A percentile compares a stretch with the other conserved stretches of the same genome.
These are phyloP conservation scores for Aureobasidium sp. DNA, from an alignment of 2,329 filamentous ascomycete species.

Conservation along the genomic window DNA sequence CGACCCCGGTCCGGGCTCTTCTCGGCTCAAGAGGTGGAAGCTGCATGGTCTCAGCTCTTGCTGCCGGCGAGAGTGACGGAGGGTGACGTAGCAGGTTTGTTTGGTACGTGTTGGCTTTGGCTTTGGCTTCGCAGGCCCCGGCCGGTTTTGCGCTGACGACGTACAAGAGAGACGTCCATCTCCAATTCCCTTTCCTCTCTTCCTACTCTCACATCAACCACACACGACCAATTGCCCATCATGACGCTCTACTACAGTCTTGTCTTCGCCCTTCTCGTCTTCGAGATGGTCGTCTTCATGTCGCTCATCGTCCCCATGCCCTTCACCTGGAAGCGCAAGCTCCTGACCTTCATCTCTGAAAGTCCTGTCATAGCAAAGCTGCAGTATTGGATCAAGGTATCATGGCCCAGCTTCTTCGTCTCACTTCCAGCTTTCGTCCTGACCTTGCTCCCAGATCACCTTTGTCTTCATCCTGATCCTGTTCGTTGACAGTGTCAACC, in stretches of 20 bases:
- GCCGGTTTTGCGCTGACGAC: neutral
- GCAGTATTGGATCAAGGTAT: slow-evolving; percentile 89
- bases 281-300: slow-evolving; percentile 76
- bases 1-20: neutral
- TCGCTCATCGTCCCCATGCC: slow-evolving; percentile 78
- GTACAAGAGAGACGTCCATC: neutral
- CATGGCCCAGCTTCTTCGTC: neutral
- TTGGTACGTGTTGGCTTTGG: neutral
- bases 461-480: slow-evolving; percentile 99
- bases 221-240: slow-evolving; percentile 27
- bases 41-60: neutral
- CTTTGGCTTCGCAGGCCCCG: neutral
- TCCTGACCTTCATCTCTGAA: slow-evolving; percentile 95
- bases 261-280: slow-evolving; percentile 71
- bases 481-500: slow-evolving; percentile 92
- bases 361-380: slow-evolving; percentile 78
- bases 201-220: neutral
- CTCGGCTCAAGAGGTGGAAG: neutral
- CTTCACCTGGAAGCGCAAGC: slow-evolving; percentile 72
- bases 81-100: neutral
- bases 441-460: slow-evolving; percentile 56
- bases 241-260: slow-evolving; percentile 65
- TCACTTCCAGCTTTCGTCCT: neutral
- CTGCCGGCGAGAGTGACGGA: neutral
- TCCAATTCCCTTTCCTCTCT: neutral